These are phyloP conservation scores for Globisporangium spiculum DNA, from an alignment of 352 stramenopile genomes.

Conservation along the genomic window DNA sequence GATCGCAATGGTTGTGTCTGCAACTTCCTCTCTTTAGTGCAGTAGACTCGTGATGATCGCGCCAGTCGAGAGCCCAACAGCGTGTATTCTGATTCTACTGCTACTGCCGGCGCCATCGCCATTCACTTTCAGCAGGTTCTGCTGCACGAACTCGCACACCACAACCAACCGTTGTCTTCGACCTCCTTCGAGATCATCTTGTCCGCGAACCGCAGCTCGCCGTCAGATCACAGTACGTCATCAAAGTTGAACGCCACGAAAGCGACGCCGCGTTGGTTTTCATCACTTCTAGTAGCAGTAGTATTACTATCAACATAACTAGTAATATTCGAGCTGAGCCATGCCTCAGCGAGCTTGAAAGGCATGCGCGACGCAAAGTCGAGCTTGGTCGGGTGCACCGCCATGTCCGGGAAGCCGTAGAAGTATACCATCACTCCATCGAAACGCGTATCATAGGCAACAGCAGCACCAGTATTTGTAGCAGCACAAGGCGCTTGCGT, in stretches of 20 bases:
- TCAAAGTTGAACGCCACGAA: conserved; percentile 75
- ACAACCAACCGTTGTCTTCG: conserved; percentile 37
- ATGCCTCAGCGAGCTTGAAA: conserved; percentile 55
- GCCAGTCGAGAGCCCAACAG: conserved; percentile 69
- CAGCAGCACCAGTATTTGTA: neutral
- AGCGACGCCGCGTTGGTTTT: neutral
- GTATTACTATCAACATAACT: neutral
- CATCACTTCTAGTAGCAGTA: neutral
- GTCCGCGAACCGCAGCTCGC: conserved; percentile 37
- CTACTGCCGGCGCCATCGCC: neutral
- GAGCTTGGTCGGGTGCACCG: conserved; percentile 51
- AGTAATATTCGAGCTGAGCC: conserved; percentile 22
- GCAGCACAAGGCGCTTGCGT: neutral
- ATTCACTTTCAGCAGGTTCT: conserved; percentile 22
- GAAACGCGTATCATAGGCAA: neutral
- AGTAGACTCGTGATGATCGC: conserved; percentile 66
- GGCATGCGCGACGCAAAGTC: conserved; percentile 57
- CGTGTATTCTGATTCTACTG: conserved; percentile 32
- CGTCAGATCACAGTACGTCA: conserved; percentile 64
- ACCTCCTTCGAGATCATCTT: conserved; percentile 63
- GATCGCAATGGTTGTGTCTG: conserved; percentile 55
- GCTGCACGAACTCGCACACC: conserved; percentile 44
- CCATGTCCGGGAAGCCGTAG: conserved; percentile 72
- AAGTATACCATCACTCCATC: conserved; percentile 64
- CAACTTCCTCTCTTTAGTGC: conserved; percentile 28